Percentiles rank a stretch among this genome's conserved stretches.
These are phyloP conservation scores for Gentiana dahurica DNA, from an alignment of 257 asterid genomes.

Conservation along the genomic window DNA sequence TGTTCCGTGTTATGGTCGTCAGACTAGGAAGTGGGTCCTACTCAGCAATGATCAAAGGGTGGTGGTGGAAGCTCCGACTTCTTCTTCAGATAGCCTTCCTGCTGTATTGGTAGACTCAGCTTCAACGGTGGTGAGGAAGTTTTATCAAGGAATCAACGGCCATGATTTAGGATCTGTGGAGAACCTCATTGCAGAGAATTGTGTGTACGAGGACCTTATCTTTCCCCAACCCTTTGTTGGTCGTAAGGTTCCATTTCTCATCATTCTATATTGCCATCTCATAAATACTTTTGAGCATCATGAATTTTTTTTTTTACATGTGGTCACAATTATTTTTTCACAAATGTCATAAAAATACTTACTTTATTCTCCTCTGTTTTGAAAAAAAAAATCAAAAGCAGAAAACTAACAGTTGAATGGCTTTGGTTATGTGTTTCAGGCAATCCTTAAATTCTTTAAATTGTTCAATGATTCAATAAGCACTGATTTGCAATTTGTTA, in stretches of 20 bases:
- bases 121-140: slow-evolving; percentile 61
- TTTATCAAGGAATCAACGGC: slow-evolving; percentile 64
- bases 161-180: slow-evolving; percentile 59
- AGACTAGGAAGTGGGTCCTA: slow-evolving; percentile 9
- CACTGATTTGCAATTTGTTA: slow-evolving; percentile 63
- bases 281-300: too few relatives aligned
- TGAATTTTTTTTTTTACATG: too few relatives aligned
- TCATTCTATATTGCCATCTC: too few relatives aligned
- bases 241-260: slow-evolving; percentile 43
- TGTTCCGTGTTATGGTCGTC: neutral
- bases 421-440: slow-evolving; percentile 32
- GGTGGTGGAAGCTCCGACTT: slow-evolving; percentile 14
- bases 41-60: slow-evolving; percentile 18
- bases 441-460: slow-evolving; percentile 63
- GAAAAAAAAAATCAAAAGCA: too few relatives aligned
- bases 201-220: slow-evolving; percentile 77
- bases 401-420: too few relatives aligned
- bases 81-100: neutral
- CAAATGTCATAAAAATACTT: too few relatives aligned
- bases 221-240: slow-evolving; percentile 64
- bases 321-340: too few relatives aligned
- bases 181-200: slow-evolving; percentile 46
- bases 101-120: slow-evolving; percentile 15
- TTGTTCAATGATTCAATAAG: slow-evolving; percentile 53
- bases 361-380: too few relatives aligned